Evolutionary conservation across 441 rosid species (phyloP).

Genomic region (Bruguiera hainesii): DNA sequence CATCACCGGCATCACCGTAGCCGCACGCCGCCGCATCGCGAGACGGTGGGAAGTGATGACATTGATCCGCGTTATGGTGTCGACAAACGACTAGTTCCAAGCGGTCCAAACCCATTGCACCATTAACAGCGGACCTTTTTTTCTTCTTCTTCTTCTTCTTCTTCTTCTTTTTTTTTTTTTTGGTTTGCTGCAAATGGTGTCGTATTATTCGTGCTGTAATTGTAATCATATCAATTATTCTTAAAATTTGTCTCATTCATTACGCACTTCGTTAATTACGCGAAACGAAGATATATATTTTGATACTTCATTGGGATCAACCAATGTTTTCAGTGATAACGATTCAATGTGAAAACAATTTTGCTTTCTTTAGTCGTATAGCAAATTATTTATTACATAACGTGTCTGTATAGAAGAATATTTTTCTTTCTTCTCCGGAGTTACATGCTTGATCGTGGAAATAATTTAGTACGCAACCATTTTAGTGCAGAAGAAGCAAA

Average conservation of each 20-base stretch:
- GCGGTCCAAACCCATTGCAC: constrained; percentile 91
- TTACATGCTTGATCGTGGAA: constrained; percentile 26
- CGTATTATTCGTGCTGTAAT: constrained; percentile 11
- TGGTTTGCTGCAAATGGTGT: constrained; percentile 2
- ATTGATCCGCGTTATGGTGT: constrained; percentile 46
- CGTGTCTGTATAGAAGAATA: background rate
- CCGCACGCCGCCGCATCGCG: constrained; percentile 2
- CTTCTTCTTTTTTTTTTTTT: background rate
- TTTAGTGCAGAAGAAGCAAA: constrained; percentile 16
- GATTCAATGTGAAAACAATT: background rate
- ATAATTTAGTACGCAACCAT: constrained; percentile 9
- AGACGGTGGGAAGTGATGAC: constrained; percentile 23
- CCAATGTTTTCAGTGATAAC: too few species aligned
- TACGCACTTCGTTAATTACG: constrained; percentile 9
- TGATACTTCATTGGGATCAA: too few species aligned
- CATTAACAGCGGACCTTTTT: constrained; percentile 36
- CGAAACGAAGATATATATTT: too few species aligned
- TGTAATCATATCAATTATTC: constrained; percentile 18
- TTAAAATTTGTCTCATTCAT: constrained; percentile 20
- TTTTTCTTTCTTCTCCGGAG: constrained; percentile 10
- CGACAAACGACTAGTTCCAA: constrained; percentile 66
- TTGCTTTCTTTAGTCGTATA: constrained; percentile 5
- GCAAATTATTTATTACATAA: constrained; percentile 4
- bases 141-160: background rate
- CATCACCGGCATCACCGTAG: constrained; percentile 9